These are phyloP conservation scores for Moelleriella libera DNA, from an alignment of 2,329 filamentous ascomycete species.

Conservation along the genomic window DNA sequence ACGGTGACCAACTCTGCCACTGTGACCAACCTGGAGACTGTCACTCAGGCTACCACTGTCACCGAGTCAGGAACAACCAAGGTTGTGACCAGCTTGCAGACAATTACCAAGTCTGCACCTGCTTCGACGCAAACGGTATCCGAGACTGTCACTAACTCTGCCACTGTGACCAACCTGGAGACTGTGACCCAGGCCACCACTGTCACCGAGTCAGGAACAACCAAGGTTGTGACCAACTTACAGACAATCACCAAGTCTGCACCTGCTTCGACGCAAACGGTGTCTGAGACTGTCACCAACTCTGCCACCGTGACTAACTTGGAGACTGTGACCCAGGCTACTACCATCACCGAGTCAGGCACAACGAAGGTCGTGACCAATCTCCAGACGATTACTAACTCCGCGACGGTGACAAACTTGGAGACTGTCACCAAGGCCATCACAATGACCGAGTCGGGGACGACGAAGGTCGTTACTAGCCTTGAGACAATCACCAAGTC, in stretches of 20 bases:
- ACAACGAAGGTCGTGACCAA: not conserved
- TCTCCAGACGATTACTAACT: too few species aligned
- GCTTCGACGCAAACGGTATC: too few species aligned
- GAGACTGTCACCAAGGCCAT: too few species aligned
- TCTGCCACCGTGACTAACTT: not conserved
- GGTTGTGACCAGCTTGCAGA: too few species aligned
- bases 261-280: not conserved
- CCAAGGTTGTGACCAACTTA: too few species aligned
- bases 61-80: not conserved
- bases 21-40: not conserved
- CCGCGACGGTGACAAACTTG: too few species aligned
- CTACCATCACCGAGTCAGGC: not conserved
- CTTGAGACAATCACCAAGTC: not conserved
- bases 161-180: not conserved
- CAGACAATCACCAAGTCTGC: too few species aligned
- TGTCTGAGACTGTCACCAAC: not conserved
- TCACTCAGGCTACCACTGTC: not conserved
- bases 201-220: not conserved
- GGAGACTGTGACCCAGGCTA: not conserved
- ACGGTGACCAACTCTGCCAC: not conserved
- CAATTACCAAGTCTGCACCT: too few species aligned
- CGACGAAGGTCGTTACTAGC: too few species aligned
- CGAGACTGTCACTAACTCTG: not conserved
- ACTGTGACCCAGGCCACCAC: not conserved
- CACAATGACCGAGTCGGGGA: too few species aligned